Evolutionary conservation across 805 yeast species (phyloP), one percentile per base, ranked within the genome.

Genomic region (Candida sakaeoensis): DNA sequence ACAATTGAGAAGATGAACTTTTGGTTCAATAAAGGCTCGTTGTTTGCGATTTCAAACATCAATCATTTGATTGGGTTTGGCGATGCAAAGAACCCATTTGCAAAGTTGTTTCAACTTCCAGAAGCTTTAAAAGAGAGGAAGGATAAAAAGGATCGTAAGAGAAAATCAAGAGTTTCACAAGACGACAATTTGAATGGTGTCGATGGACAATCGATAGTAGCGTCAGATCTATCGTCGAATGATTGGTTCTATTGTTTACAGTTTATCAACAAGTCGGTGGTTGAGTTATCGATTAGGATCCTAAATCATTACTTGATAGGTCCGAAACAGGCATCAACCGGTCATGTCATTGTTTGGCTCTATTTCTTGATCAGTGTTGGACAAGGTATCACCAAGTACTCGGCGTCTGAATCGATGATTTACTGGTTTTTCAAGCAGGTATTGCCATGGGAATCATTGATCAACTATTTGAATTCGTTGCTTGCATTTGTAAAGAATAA

Each of bases 41-140:
- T 80, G 27, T 83, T 85, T 66, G 91, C 93, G 2, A 68, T 84
- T 35, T 79, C 89, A 19, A 85, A 85, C 51, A 78, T 85, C 39
- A 74, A 79, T 50, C 91, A 85, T 61, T 55, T 85, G 39, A 75
- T 82, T 33, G 93, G 93, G 1, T 81, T 85, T 58, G 95, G 93
- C 24, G 84, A 82, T 53, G 73, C 85, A 4, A 68, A 70, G 33
- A 85, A 82, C 52, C 89, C 91, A 14, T 84, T 85, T 61, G 88
- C 91, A 5, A 77, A 80, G 50, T 55, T 85, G 10, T 85, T 85
- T 58, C 80, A 76, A 41, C 63, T 85, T 16, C 83, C 90, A 1
- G 85, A 81, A 51, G 85, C 82, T 13, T 60, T 85, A 45, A 81
- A 76, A 44, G 88, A 82, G 49, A 65, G 89, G 36, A 82, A 75